Conservation (phyloP, 805 yeast genomes). For the Candida endomychidarum region DNA sequence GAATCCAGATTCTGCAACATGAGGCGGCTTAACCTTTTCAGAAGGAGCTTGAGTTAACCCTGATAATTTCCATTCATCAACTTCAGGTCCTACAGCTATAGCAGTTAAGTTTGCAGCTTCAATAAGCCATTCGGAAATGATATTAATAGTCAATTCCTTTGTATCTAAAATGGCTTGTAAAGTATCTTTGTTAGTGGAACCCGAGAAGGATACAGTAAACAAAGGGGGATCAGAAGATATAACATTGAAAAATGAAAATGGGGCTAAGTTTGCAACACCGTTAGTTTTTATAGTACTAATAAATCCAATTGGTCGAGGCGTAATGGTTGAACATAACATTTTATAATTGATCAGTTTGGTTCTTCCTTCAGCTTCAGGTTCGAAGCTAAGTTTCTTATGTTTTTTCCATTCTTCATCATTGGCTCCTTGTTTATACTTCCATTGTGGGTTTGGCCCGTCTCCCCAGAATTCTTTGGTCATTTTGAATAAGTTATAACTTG, state of each 20-base stretch:
- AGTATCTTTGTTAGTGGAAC: conserved; percentile 48
- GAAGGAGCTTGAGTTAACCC: conserved; percentile 53
- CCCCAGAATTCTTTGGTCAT: conserved; percentile 9
- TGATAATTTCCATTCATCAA: conserved; percentile 55
- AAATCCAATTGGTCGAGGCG: conserved; percentile 64
- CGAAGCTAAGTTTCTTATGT: conserved; percentile 42
- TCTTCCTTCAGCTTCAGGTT: conserved; percentile 47
- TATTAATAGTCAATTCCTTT: conserved; percentile 53
- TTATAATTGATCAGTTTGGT: conserved; percentile 47
- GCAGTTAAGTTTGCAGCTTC: conserved; percentile 61
- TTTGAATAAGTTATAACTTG: no score
- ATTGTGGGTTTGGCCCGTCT: conserved; percentile 27
- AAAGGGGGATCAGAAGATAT: conserved; percentile 58
- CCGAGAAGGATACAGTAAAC: conserved; percentile 51
- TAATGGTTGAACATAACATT: conserved; percentile 49
- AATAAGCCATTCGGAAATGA: conserved; percentile 61
- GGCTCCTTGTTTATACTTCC: conserved; percentile 47
- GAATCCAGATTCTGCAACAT: conserved; percentile 63
- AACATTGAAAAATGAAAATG: conserved; percentile 56
- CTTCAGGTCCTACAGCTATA: conserved; percentile 46
- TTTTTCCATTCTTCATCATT: conserved; percentile 45
- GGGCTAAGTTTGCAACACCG: conserved; percentile 54
- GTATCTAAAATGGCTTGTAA: conserved; percentile 48
- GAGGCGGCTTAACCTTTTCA: conserved; percentile 48
- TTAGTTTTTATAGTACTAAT: conserved; percentile 46